Evolutionary conservation across 2,329 filamentous ascomycete species (phyloP), one percentile per base, ranked within the genome.

Genomic region (Colletotrichum sp.): DNA sequence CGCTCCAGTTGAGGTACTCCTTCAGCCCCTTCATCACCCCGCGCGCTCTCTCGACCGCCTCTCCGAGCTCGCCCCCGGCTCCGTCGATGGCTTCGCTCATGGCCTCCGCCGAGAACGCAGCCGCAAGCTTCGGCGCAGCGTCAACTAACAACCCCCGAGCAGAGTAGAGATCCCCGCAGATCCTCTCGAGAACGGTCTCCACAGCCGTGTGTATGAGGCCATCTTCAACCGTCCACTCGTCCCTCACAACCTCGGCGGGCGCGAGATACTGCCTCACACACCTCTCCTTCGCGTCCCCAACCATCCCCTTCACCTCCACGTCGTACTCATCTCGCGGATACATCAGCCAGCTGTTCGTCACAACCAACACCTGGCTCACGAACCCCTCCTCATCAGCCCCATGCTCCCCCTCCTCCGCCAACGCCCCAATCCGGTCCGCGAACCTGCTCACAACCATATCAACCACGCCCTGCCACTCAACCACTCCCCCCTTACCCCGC

Each of bases 361-460:
- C 80, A 18, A 80, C 78, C 65, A 86, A 83, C 2, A 89, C 55
- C 78, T 86, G 84, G 5, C 78, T 76, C 18, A 82, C 78, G 30
- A 89, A 84, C 2, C 80, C 24, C 0, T 48, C 44, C 44, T 22
- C 8, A n/a, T 62, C 59, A 62, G n/a, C 59, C 9, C 78, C 74
- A 4, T 81, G 78, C 4, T 77, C 64, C 7, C n/a, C 60, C 8
- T 62, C 71, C 24, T 69, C 52, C 28, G 75, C 71, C 36, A 76
- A 6, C n/a, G 66, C 67, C 66, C 71, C 75, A 13, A 96, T 83
- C 28, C 91, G 86, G 36, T 89, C 85, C 6, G 89, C 88, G 79
- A 93, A 95, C 2, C 94, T 89, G 6, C 86, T 82, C 6, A 95
- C 86, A 6, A 96, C 85, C 86, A 94, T 88, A 79, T 96, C 94